Percentiles rank a stretch among this genome's conserved stretches.
These are phyloP conservation scores for Fusarium albidum DNA, from an alignment of 2,329 filamentous ascomycete genomes.

Conservation along the genomic window DNA sequence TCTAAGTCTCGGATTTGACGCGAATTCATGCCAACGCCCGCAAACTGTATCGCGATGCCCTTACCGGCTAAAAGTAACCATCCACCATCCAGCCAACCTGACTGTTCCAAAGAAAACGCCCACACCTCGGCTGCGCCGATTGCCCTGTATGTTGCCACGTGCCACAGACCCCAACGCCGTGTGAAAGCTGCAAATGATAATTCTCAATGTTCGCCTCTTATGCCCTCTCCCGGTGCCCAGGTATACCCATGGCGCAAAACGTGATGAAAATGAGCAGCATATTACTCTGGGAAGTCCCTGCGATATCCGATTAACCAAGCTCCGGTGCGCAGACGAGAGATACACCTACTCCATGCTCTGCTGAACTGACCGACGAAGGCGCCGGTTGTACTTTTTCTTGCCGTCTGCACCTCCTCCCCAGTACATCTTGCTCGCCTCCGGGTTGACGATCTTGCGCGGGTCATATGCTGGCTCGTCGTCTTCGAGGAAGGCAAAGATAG, in stretches of 20 bases:
- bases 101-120: conserved; percentile 2
- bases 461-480: conserved; percentile 91
- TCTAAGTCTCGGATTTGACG: neutral
- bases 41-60: no score
- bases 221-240: conserved; percentile 25
- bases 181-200: conserved; percentile 16
- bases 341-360: conserved; percentile 66
- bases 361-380: conserved; percentile 80
- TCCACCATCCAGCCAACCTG: neutral
- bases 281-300: conserved; percentile 47
- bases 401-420: conserved; percentile 80
- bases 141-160: conserved; percentile 13
- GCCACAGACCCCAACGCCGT: conserved; percentile 30
- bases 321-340: neutral
- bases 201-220: conserved; percentile 25
- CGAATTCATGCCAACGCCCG: no score
- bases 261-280: neutral
- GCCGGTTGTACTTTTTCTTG: conserved; percentile 84
- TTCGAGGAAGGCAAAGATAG: conserved; percentile 82
- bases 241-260: conserved; percentile 4
- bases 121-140: conserved; percentile 9
- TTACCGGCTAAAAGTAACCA: no score
- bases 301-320: conserved; percentile 8
- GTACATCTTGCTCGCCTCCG: conserved; percentile 83
- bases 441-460: conserved; percentile 85